These are phyloP conservation scores for Polygonum aviculare DNA, from an alignment of 148 eudicot genomes.

Conservation along the genomic window DNA sequence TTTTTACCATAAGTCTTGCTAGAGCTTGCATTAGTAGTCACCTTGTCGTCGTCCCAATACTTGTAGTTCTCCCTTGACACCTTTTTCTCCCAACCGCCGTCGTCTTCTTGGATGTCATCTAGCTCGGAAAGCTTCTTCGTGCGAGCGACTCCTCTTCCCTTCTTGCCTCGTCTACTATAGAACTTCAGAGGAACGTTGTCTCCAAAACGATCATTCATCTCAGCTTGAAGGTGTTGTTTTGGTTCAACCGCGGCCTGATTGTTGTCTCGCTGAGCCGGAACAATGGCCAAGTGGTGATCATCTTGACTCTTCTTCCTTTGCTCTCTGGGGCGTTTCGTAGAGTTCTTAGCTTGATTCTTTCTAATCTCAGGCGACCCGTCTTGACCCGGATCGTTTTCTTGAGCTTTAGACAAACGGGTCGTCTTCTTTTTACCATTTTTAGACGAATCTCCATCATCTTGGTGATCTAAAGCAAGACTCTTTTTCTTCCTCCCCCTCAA, in stretches of 20 bases:
- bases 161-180: constrained; percentile 18
- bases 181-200: constrained; percentile 32
- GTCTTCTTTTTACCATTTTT: neutral
- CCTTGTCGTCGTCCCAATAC: constrained; percentile 17
- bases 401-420: neutral
- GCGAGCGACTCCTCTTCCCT: neutral
- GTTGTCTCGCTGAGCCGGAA: constrained; percentile 25
- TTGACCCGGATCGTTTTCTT: neutral
- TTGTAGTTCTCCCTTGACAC: constrained; percentile 2
- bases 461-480: neutral
- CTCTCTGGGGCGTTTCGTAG: neutral
- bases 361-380: constrained; percentile 1
- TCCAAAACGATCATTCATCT: constrained; percentile 23
- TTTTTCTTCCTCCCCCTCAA: neutral
- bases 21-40: neutral
- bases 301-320: constrained; percentile 10
- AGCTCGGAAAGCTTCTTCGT: constrained; percentile 24
- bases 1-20: constrained; percentile 16
- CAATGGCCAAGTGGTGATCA: constrained; percentile 34
- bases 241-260: constrained; percentile 22
- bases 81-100: constrained; percentile 17
- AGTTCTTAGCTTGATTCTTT: constrained; percentile 9
- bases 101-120: constrained; percentile 23
- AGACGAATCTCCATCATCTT: constrained; percentile 3
- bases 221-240: constrained; percentile 37